These are phyloP conservation scores for Venturia pyrina DNA, from an alignment of 2,329 filamentous ascomycete genomes.

Conservation along the genomic window DNA sequence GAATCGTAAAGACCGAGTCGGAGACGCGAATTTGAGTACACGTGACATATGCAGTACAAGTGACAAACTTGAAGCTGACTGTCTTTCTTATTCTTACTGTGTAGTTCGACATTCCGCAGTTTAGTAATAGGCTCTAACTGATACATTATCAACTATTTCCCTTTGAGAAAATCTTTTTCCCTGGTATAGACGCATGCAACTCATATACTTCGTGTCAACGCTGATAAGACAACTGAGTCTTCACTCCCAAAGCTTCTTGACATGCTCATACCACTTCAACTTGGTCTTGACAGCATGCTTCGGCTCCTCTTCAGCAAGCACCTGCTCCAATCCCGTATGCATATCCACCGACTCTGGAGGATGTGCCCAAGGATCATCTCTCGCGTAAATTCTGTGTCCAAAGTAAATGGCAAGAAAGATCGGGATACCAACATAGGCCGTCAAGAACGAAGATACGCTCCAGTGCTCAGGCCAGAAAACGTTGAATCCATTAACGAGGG, in stretches of 20 bases:
- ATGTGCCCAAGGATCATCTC: constrained; percentile 45
- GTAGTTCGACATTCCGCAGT: no score
- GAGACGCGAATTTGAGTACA: not conserved
- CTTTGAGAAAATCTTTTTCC: no score
- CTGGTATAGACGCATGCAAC: no score
- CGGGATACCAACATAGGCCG: constrained; percentile 66
- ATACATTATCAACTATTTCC: no score
- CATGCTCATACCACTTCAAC: constrained; percentile 5
- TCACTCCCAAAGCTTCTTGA: constrained; percentile 3
- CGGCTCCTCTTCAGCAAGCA: constrained; percentile 16
- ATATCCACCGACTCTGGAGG: constrained; percentile 42
- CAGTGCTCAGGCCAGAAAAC: constrained; percentile 49
- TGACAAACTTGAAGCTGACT: no score
- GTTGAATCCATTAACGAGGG: constrained; percentile 65
- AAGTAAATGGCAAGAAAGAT: constrained; percentile 60
- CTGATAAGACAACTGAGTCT: not conserved
- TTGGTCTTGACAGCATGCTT: not conserved
- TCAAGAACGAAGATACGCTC: constrained; percentile 46
- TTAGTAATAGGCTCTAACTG: no score
- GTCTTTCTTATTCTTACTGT: no score
- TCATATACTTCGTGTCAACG: not conserved
- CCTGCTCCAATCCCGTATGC: constrained; percentile 30
- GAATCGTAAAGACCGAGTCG: no score
- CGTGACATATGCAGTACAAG: not conserved
- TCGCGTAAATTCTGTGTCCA: constrained; percentile 52